Base-by-base conservation (phyloP, 352 stramenopile species). In the Plasmopara viticola region DNA sequence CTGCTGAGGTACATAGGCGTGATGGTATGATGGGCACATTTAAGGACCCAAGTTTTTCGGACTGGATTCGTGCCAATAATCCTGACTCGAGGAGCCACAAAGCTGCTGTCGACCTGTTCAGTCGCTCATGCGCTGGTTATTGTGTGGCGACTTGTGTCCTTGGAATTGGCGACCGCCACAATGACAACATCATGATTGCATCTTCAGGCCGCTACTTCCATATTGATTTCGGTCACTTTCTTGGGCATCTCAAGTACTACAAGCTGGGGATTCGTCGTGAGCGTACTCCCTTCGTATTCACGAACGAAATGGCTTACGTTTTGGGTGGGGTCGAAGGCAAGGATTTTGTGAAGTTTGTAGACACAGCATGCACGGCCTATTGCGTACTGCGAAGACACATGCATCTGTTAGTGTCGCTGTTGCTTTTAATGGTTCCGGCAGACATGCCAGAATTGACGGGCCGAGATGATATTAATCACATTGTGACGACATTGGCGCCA, bases 131-230 rank as follows among this genome's bases (percentile, higher is more conserved):
- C 49, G 91, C 91, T 45, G 91, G 89, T 9, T 97, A 97, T 67
- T 97, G 87, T 69, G 90, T 98, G 1, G 91, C 90, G 1, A 97
- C 90, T 1, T 98, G 90, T 61, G 86, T 98, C 2, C 74, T 98
- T 38, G 93, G 93, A 35, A 96, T 98, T 55, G 93, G 93, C 52
- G 93, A 98, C 63, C 86, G 93, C 8, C 93, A 98, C 68, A 97
- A 96, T 46, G 93, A 98, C 69, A 98, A 98, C 64, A 95, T 98
- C 51, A 98, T 98, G 94, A 92, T 93, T 57, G 58, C 62, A 17
- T 78, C 72, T 15, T 78, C 70, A 4, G 84, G 84, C 30, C 78
- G 82, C 52, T 94, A 92, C 71, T 94, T 94, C 61, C 84, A 94
- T 62, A 94, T 94, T 33, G 84, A 94, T 64, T 94, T 94, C 47